Conservation (phyloP, 768 basidiomycete genomes). For the Gloeophyllum trabeum region DNA sequence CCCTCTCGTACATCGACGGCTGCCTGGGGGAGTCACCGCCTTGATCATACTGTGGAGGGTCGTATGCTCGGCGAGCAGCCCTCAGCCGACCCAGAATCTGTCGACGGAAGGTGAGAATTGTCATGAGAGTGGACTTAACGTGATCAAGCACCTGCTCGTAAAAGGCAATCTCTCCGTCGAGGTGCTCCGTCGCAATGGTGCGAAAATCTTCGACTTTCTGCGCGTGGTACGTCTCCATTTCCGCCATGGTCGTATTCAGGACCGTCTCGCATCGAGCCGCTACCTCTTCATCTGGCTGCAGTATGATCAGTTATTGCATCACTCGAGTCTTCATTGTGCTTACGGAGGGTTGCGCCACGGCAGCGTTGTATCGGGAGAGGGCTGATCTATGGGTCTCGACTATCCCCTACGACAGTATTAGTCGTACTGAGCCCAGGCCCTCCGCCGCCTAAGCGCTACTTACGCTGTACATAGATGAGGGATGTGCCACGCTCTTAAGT, state of each 20-base stretch:
- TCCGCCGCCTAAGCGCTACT: slow-evolving; percentile 2
- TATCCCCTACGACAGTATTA: slow-evolving; percentile 33
- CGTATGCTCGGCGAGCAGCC: slow-evolving; percentile 42
- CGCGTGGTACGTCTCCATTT: slow-evolving; percentile 70
- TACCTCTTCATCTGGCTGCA: slow-evolving; percentile 50
- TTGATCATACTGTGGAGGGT: slow-evolving; percentile 33
- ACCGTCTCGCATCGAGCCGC: slow-evolving; percentile 79
- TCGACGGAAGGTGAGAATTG: neutral
- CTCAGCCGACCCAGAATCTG: slow-evolving; percentile 51
- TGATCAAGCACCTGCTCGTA: slow-evolving; percentile 48
- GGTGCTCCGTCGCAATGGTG: slow-evolving; percentile 46
- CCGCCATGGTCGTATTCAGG: slow-evolving; percentile 80
- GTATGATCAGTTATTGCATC: slow-evolving; percentile 3
- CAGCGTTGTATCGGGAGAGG: slow-evolving; percentile 51
- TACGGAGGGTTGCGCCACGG: slow-evolving; percentile 27
- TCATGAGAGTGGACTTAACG: neutral
- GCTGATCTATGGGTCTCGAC: slow-evolving; percentile 70
- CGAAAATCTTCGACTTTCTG: slow-evolving; percentile 67
- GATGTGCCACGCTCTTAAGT: slow-evolving; percentile 68
- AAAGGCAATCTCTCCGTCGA: slow-evolving; percentile 69
- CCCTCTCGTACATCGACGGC: slow-evolving; percentile 69
- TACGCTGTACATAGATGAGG: slow-evolving; percentile 61
- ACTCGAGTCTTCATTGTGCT: neutral
- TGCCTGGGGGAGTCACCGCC: slow-evolving; percentile 41
- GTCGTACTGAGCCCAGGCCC: neutral